Evolutionary conservation across 768 basidiomycete genomes (phyloP), one percentile per base, ranked within the genome.

Genomic region (Lenzites betulinus): DNA sequence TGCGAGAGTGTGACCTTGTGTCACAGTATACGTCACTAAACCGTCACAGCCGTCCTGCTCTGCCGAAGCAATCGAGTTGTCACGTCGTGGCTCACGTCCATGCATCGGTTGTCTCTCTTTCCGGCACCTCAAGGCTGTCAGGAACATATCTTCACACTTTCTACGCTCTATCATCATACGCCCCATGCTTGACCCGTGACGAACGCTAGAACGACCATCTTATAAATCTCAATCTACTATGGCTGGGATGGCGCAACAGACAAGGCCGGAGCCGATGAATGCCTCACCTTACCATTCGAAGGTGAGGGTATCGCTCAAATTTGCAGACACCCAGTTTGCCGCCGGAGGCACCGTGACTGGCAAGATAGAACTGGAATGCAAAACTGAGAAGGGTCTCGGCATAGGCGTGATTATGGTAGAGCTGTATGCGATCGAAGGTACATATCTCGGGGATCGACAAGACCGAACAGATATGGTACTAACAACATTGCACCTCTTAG

Each of bases 281-380:
- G 86, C 88, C 30, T 83, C 85, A n/a, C 80, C 86, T 0, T 78
- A 87, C 70, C 92, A 93, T 71, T 77, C 90, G 26, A 93, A 92
- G 74, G 83, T 93, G 71, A 90, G 83, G 71, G 81, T 90, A 16
- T 79, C 87, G 13, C 69, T 89, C 20, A 79, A 77, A 7, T 76
- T 91, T 7, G 80, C 83, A 1, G 82, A 89, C 64, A 70, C 81
- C 2, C 76, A 80, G 28, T 89, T 83, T 67, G 81, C 90, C 51
- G 86, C 91, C 1, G 92, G 92, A 0, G 75, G 77, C 38, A 74
- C 80, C 64, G 79, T 92, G 35, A 77, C 84, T 7, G 92, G 92
- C 12, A 91, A 88, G 76, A 80, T 93, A 81, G 84, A 91, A 70
- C 79, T 93, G 69, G 91, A 93, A 73, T 89, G 86, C 73, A 82